Base-by-base conservation (phyloP, 495 filamentous ascomycete species). In the Xylaria acuta region DNA sequence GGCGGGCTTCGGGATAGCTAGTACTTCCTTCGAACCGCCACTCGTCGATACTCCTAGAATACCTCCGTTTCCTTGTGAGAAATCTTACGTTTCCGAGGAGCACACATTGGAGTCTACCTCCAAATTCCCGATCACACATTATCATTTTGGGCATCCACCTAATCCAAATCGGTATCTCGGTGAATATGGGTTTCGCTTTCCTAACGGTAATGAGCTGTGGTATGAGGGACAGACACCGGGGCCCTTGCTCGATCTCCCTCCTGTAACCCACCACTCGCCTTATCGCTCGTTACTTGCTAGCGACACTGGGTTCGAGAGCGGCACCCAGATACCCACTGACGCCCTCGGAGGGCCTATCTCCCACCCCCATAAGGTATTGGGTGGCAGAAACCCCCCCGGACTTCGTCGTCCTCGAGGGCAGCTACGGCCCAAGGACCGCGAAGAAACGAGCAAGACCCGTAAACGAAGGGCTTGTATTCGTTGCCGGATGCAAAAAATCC, bases 401-500 rank as follows among this genome's bases (percentile, higher is more conserved):
- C 20, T 51, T 25, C 70, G 69, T 43, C 77, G 66, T n/a, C 63
- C 64, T 27, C 68, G 72, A 45, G 72, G 75, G 25, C 69, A 69
- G 30, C 32, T 74, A 27, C 45, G 59, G 7, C 62, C 45, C 6
- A 73, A 67, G 25, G 60, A 73, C 18, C 79, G 81, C 25, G 75
- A 67, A 41, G 74, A 79, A 45, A 81, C 80, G 30, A 78, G 74
- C 49, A 80, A 77, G 30, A 83, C 82, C 3, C 77, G 82, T 45
- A 79, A 73, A 54, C 62, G 80, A 36, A 81, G 80, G 30, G 84
- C 84, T 2, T 86, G 84, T 68, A 73, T 84, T 67, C 80, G 84
- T 56, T 86, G 84, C 64, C 82, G 81, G 40, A 80, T 78, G 70
- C 83, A 85, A 69, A 79, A 80, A 32, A 76, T 83, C 64, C 80